Evolutionary conservation across 2,329 filamentous ascomycete genomes (phyloP), one percentile per base, ranked within the genome.

Genomic region (Exophiala xenobiotica): DNA sequence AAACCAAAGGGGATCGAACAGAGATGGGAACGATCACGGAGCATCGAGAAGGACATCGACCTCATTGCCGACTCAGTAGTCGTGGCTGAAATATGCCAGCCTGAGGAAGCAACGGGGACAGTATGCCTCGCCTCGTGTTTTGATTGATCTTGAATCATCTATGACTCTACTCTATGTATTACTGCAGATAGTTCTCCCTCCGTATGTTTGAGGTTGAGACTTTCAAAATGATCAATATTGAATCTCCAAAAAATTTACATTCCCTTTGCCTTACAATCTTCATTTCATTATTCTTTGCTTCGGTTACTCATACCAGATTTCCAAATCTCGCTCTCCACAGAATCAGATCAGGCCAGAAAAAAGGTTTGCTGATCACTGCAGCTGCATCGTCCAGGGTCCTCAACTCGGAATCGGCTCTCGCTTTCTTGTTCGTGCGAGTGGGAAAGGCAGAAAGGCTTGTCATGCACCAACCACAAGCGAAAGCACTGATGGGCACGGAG

Each of bases 71-170:
- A 58, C 49, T 44, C 53, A 53, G 55, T 51, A 60, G 57, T 60
- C 53, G 57, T 58, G 55, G 53, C 53, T 49, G 35, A 38, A 27
- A 43, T 44, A 51, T 47, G 53, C 53, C 55, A 58, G 56, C 57
- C 44, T 55, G 53, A 42, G 50, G 26, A 56, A 51, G 27, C 48
- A 49, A 44, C 18, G 18, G 14, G 26, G 35, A n/a, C 3, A 14
- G 9, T 37, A 9, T 39, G 22, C 39, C n/a, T n/a, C n/a, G n/a
- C n/a, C n/a, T n/a, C n/a, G n/a, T n/a, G n/a, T n/a, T 31, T 45
- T 19, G 14, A 38, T 4, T 6, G 16, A 14, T n/a, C 29, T 23
- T 38, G 27, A 23, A 39, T 45, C 27, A 20, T 50, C 19, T 18
- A 51, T 39, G 48, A 51, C 48, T 51, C 48, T 51, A 45, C 48